phyloP scores from a whole-genome alignment of 148 eudicot species.

The Limonium bicolor region DNA sequence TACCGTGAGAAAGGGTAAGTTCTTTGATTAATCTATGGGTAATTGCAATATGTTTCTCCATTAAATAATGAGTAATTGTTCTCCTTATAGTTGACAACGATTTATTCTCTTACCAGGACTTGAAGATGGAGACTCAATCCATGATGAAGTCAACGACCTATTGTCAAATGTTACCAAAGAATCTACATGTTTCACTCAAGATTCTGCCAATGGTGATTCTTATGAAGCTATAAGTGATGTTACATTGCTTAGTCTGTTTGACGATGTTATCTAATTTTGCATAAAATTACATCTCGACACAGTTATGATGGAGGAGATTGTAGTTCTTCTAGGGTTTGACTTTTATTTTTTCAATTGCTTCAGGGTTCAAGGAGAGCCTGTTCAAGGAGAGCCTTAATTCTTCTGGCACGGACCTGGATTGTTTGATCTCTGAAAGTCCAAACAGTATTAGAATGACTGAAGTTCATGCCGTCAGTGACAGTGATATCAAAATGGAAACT shows the following conservation, averaged over 20 bases:
- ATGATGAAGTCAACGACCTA: constrained; percentile 16
- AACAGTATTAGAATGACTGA: constrained; percentile 7
- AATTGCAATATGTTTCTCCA: constrained; percentile 4
- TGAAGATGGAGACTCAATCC: constrained; percentile 19
- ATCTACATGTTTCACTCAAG: constrained; percentile 15
- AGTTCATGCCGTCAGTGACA: constrained; percentile 12
- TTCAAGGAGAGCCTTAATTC: constrained; percentile 16
- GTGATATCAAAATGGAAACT: constrained; percentile 17
- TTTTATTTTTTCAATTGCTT: too few species aligned
- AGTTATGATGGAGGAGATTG: too few species aligned
- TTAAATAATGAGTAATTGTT: not conserved
- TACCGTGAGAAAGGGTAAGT: constrained; percentile 31
- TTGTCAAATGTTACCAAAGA: constrained; percentile 21
- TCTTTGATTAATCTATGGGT: constrained; percentile 42
- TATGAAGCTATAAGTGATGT: constrained; percentile 18
- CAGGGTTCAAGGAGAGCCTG: too few species aligned
- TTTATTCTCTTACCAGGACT: constrained; percentile 13
- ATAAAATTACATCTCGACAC: too few species aligned
- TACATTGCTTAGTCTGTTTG: too few species aligned
- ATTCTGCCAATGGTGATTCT: constrained; percentile 9
- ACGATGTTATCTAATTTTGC: too few species aligned
- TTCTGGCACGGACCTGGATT: constrained; percentile 13
- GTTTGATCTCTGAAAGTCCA: constrained; percentile 6
- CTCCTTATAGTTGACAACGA: constrained; percentile 1
- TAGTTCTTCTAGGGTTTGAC: too few species aligned